Conservation (phyloP, 208 protist species). For the Crithidia mellificae region DNA sequence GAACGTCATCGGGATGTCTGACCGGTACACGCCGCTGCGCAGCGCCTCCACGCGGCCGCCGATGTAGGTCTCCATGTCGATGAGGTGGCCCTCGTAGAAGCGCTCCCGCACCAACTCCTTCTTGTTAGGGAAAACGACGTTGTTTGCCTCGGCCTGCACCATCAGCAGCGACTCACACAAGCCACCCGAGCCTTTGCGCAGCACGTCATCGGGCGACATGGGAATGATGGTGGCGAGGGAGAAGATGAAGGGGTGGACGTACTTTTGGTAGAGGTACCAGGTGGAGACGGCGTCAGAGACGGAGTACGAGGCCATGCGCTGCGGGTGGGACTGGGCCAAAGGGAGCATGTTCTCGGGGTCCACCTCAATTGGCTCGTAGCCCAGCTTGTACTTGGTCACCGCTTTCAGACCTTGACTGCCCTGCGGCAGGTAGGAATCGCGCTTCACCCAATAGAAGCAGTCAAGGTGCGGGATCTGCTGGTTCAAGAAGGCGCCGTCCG, state of each 20-base stretch:
- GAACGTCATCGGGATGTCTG: slow-evolving; percentile 96
- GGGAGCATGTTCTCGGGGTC: slow-evolving; percentile 99
- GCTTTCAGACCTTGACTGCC: slow-evolving; percentile 97
- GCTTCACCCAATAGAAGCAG: slow-evolving; percentile 99
- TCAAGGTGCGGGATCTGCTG: slow-evolving; percentile 97
- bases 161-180: slow-evolving; percentile 99
- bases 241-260: slow-evolving; percentile 99
- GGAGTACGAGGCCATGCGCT: slow-evolving; percentile 99
- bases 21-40: slow-evolving; percentile 96
- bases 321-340: slow-evolving; percentile 94
- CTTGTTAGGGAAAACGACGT: slow-evolving; percentile 99
- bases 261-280: slow-evolving; percentile 99
- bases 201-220: slow-evolving; percentile 98
- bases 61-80: slow-evolving; percentile 99
- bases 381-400: slow-evolving; percentile 98
- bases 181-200: slow-evolving; percentile 98
- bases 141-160: slow-evolving; percentile 96
- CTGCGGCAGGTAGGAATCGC: slow-evolving; percentile 99
- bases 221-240: slow-evolving; percentile 99
- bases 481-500: slow-evolving; percentile 94
- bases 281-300: slow-evolving; percentile 99
- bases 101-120: slow-evolving; percentile 86
- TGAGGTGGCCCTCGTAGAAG: slow-evolving; percentile 97
- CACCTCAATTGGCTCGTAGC: slow-evolving; percentile 99
- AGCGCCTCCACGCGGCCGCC: slow-evolving; percentile 96